Evolutionary conservation across 768 basidiomycete species (phyloP).

Genomic region (Tricholoma terreum): DNA sequence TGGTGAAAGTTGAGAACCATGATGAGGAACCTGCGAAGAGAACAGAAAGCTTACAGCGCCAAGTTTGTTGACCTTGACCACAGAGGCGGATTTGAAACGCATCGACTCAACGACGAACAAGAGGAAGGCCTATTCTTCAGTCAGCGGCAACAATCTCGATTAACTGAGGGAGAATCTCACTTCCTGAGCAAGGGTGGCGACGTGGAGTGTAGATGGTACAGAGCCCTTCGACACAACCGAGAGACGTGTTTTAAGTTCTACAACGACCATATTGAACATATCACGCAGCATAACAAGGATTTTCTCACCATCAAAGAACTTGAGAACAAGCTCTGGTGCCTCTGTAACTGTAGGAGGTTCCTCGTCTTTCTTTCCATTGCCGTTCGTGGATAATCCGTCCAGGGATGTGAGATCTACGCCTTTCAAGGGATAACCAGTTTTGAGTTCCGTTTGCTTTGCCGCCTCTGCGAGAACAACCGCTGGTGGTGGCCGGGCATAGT

Average conservation of each 20-base stretch:
- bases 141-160: conserved; percentile 4
- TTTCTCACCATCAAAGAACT: conserved; percentile 61
- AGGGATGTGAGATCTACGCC: conserved; percentile 52
- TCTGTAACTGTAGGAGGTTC: conserved; percentile 65
- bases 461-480: conserved; percentile 71
- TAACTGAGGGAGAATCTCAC: conserved; percentile 28
- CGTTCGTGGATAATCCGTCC: conserved; percentile 38
- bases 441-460: conserved; percentile 66
- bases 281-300: neutral
- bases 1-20: conserved; percentile 23
- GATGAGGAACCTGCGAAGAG: conserved; percentile 3
- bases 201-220: conserved; percentile 62
- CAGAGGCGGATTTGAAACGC: conserved; percentile 68
- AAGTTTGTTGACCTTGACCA: conserved; percentile 72
- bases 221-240: conserved; percentile 36
- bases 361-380: conserved; percentile 63
- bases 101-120: conserved; percentile 65
- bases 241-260: conserved; percentile 59
- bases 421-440: conserved; percentile 65
- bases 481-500: conserved; percentile 68
- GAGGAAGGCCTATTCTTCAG: conserved; percentile 58
- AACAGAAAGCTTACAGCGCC: conserved; percentile 49
- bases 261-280: neutral
- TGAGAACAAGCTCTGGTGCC: conserved; percentile 48
- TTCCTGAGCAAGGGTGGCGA: conserved; percentile 75